These are phyloP conservation scores for Penicillium brasilianum DNA, from an alignment of 2,329 filamentous ascomycete species.

Conservation along the genomic window DNA sequence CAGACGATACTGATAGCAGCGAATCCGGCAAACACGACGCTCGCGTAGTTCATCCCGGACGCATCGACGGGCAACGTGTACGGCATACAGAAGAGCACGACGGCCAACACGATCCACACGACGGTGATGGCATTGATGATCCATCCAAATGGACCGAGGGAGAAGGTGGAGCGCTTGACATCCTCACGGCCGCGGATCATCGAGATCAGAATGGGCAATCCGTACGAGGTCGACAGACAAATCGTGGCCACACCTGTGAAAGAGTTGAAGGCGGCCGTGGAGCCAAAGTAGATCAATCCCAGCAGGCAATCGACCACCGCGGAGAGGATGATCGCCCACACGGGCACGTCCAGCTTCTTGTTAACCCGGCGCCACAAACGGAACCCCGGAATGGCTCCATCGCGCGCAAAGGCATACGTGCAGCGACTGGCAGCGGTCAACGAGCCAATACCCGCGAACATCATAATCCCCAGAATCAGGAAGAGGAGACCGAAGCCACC, in stretches of 20 bases:
- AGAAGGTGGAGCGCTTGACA: constrained; percentile 69
- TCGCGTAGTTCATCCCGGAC: constrained; percentile 69
- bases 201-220: constrained; percentile 74
- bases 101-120: constrained; percentile 71
- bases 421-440: constrained; percentile 75
- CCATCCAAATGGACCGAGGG: constrained; percentile 71
- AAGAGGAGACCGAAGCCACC: constrained; percentile 79
- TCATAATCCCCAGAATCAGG: constrained; percentile 74
- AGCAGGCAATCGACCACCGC: constrained; percentile 71
- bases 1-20: constrained; percentile 63
- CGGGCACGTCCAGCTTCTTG: constrained; percentile 68
- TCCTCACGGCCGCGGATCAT: constrained; percentile 69
- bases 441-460: constrained; percentile 77
- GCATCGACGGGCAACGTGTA: constrained; percentile 63
- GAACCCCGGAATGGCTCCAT: constrained; percentile 74
- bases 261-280: constrained; percentile 75
- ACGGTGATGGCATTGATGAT: constrained; percentile 70
- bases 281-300: constrained; percentile 80
- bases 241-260: constrained; percentile 83
- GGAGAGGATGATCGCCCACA: constrained; percentile 71
- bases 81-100: constrained; percentile 79
- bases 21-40: constrained; percentile 68
- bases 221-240: constrained; percentile 76
- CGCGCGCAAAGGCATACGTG: constrained; percentile 76
- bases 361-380: constrained; percentile 70